A percentile compares a stretch with the other conserved stretches of the same genome.
phyloP scores from a whole-genome alignment of 306 rosid species.

The Ziziphus jujuba region DNA sequence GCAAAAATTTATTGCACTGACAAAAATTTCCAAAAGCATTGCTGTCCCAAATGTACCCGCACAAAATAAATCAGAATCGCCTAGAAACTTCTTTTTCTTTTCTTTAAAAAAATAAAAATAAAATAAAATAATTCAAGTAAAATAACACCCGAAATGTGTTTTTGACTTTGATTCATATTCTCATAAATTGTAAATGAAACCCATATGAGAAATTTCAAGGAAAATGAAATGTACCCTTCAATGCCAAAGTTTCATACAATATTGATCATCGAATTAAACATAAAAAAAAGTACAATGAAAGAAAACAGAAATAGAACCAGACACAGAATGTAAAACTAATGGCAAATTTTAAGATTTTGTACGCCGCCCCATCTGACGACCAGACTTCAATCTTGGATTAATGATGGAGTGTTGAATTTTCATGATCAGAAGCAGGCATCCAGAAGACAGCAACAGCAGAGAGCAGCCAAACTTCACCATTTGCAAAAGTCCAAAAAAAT shows the following conservation, averaged over 20 bases:
- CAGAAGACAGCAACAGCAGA: slow-evolving; percentile 92
- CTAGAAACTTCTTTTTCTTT: too few species aligned
- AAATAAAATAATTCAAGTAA: too few species aligned
- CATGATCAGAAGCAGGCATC: slow-evolving; percentile 80
- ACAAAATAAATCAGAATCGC: too few species aligned
- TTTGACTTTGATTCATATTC: too few species aligned
- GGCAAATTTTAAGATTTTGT: not conserved
- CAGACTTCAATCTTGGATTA: not conserved
- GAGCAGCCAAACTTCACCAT: slow-evolving; percentile 84
- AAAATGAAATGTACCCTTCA: too few species aligned
- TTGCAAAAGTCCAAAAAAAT: slow-evolving; percentile 1
- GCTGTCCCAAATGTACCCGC: too few species aligned
- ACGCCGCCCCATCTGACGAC: slow-evolving; percentile 3
- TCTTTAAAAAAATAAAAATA: too few species aligned
- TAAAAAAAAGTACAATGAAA: not conserved
- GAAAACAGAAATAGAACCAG: not conserved
- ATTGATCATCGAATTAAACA: not conserved
- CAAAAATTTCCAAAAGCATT: too few species aligned
- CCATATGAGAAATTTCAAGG: too few species aligned
- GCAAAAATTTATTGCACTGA: too few species aligned
- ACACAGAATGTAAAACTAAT: not conserved
- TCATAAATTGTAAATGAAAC: too few species aligned
- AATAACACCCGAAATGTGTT: too few species aligned
- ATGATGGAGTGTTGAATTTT: not conserved
- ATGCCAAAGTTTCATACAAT: not conserved